phyloP scores from a whole-genome alignment of 345 rosid genomes.

The Barbarea vulgaris region DNA sequence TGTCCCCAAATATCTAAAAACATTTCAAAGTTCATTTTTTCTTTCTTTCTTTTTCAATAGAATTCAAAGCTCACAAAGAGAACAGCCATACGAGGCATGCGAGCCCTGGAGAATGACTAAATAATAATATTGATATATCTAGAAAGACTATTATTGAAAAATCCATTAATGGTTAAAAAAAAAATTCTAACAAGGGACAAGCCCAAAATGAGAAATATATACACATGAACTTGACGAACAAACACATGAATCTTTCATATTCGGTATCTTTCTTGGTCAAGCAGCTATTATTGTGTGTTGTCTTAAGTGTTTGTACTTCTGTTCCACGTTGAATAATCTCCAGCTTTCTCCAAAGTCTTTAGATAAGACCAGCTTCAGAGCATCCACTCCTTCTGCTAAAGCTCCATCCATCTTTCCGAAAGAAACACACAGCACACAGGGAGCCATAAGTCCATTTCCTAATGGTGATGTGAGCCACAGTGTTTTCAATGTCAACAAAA shows the following conservation, averaged over 20 bases:
- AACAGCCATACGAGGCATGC: too few relatives aligned
- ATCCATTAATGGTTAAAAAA: background rate
- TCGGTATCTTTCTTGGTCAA: conserved; percentile 31
- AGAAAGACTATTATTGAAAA: background rate
- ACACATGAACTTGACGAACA: background rate
- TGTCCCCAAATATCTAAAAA: too few relatives aligned
- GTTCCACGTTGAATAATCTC: conserved; percentile 67
- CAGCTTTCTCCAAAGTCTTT: conserved; percentile 75
- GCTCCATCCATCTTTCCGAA: conserved; percentile 70
- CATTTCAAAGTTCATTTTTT: too few relatives aligned
- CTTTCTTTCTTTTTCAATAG: too few relatives aligned
- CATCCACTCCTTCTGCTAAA: conserved; percentile 69
- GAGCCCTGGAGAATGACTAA: background rate
- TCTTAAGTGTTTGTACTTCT: conserved; percentile 81
- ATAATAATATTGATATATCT: background rate
- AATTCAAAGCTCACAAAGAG: too few relatives aligned
- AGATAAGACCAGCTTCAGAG: conserved; percentile 62
- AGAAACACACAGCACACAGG: conserved; percentile 3
- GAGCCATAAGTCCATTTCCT: background rate
- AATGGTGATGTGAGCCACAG: background rate
- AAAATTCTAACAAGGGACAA: background rate
- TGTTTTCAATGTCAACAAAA: background rate
- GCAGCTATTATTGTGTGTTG: conserved; percentile 51
- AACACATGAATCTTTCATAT: background rate
- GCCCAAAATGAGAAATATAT: background rate